Percentiles rank a stretch among this genome's conserved stretches.
Conservation (phyloP, 2,329 filamentous ascomycete genomes). For the Myriangium duriaei region DNA sequence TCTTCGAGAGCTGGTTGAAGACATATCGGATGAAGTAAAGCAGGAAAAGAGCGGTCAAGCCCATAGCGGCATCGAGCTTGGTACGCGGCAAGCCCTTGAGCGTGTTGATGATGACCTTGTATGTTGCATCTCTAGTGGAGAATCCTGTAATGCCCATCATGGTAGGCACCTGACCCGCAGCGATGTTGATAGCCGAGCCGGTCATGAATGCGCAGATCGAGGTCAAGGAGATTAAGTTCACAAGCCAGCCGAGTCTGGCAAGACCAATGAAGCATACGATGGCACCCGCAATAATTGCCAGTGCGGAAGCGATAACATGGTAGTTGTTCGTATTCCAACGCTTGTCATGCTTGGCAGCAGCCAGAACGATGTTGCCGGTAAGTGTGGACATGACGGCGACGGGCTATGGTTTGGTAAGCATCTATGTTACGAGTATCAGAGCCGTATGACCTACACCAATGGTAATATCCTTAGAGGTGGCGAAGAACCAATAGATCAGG, state of each 20-base stretch:
- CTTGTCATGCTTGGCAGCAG: slow-evolving; percentile 36
- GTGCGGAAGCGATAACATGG: slow-evolving; percentile 61
- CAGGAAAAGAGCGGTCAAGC: slow-evolving; percentile 65
- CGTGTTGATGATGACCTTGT: slow-evolving; percentile 70
- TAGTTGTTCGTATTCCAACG: slow-evolving; percentile 30
- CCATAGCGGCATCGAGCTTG: slow-evolving; percentile 73
- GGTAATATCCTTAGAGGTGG: slow-evolving; percentile 95
- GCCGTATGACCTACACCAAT: slow-evolving; percentile 75
- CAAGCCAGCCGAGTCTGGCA: slow-evolving; percentile 72
- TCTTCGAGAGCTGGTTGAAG: slow-evolving; percentile 55
- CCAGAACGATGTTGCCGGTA: slow-evolving; percentile 54
- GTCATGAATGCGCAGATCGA: slow-evolving; percentile 96
- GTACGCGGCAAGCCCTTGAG: slow-evolving; percentile 57
- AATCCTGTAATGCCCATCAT: slow-evolving; percentile 59
- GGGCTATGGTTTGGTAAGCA: too few species aligned
- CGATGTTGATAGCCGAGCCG: slow-evolving; percentile 82
- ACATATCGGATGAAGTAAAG: slow-evolving; percentile 61
- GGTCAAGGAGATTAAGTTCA: slow-evolving; percentile 82
- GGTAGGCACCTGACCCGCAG: slow-evolving; percentile 66
- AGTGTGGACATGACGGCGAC: slow-evolving; percentile 93
- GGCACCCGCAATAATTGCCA: slow-evolving; percentile 64
- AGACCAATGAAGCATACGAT: slow-evolving; percentile 72
- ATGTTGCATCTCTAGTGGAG: slow-evolving; percentile 60
- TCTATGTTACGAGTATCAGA: slow-evolving; percentile 2
- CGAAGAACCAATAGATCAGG: slow-evolving; percentile 92